phyloP scores from a whole-genome alignment of 306 rosid genomes.

The Argentina anserina region DNA sequence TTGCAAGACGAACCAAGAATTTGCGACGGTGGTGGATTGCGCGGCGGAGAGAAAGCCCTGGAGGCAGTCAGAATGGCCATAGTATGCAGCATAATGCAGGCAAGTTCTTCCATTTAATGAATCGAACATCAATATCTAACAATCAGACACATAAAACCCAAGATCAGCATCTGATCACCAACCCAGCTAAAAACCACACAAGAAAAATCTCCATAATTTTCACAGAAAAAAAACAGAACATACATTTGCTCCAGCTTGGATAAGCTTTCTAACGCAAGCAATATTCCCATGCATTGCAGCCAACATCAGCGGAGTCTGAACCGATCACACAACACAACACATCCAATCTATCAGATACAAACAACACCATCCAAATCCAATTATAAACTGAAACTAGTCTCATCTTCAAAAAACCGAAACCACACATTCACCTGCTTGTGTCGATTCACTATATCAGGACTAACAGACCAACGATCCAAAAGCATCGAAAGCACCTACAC shows the following conservation, averaged over 20 bases:
- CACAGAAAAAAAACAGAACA: constrained; percentile 22
- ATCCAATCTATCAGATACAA: constrained; percentile 5
- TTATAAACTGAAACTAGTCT: neutral
- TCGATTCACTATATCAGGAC: constrained; percentile 64
- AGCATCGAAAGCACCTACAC: constrained; percentile 62
- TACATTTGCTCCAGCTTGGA: constrained; percentile 87
- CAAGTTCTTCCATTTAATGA: constrained; percentile 70
- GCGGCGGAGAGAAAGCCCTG: constrained; percentile 72
- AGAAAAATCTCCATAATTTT: constrained; percentile 7
- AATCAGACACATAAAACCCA: constrained; percentile 17
- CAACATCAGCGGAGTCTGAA: constrained; percentile 82
- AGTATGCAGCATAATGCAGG: constrained; percentile 79
- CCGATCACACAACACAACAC: constrained; percentile 12
- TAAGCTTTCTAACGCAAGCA: constrained; percentile 56
- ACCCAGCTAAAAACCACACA: constrained; percentile 4
- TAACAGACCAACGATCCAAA: constrained; percentile 43
- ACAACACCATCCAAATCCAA: neutral
- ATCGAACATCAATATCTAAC: constrained; percentile 84
- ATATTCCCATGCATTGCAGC: constrained; percentile 82
- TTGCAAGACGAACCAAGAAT: constrained; percentile 57
- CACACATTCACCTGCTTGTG: constrained; percentile 53
- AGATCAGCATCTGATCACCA: constrained; percentile 7
- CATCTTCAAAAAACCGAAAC: neutral
- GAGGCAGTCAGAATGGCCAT: constrained; percentile 77
- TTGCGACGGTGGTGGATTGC: constrained; percentile 63